A percentile compares a stretch with the other conserved stretches of the same genome.
phyloP scores from a whole-genome alignment of 768 basidiomycete genomes.

The Ephemerocybe angulata region DNA sequence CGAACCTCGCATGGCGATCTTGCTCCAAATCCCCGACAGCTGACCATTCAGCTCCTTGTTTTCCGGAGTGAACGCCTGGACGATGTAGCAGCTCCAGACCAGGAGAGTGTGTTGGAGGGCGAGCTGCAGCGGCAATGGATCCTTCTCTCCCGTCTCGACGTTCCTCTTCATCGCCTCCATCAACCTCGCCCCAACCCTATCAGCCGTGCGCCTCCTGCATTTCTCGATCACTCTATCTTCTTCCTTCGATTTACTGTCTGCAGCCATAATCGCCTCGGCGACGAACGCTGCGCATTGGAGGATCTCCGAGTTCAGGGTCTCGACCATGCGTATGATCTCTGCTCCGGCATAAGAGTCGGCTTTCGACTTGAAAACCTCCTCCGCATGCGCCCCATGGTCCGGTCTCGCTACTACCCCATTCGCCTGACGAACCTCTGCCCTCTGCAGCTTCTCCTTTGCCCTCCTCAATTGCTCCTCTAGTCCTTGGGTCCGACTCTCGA shows the following conservation, averaged over 20 bases:
- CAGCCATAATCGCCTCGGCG: constrained; percentile 26
- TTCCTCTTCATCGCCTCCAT: constrained; percentile 2
- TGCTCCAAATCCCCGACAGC: constrained; percentile 1
- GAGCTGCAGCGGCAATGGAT: constrained; percentile 5
- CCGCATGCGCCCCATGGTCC: too few relatives aligned
- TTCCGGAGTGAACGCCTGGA: neutral
- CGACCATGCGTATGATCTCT: constrained; percentile 36
- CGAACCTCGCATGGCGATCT: neutral
- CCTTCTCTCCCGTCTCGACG: neutral
- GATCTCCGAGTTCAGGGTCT: constrained; percentile 46
- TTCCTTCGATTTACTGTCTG: neutral
- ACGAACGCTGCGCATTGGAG: constrained; percentile 45
- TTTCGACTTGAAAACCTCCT: constrained; percentile 38
- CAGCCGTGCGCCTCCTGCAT: neutral
- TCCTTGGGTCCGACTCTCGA: neutral
- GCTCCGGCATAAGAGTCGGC: constrained; percentile 42
- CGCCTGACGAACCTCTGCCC: neutral
- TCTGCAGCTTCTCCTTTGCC: neutral
- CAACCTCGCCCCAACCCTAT: neutral
- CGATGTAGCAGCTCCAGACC: neutral
- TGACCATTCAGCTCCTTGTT: neutral
- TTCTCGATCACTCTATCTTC: neutral
- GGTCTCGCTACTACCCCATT: neutral
- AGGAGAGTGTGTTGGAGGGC: constrained; percentile 5
- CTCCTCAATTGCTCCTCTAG: neutral